A percentile compares a stretch with the other conserved stretches of the same genome.
Evolutionary conservation across 2,329 filamentous ascomycete genomes (phyloP).

Genomic region (Podosphaera xanthii): DNA sequence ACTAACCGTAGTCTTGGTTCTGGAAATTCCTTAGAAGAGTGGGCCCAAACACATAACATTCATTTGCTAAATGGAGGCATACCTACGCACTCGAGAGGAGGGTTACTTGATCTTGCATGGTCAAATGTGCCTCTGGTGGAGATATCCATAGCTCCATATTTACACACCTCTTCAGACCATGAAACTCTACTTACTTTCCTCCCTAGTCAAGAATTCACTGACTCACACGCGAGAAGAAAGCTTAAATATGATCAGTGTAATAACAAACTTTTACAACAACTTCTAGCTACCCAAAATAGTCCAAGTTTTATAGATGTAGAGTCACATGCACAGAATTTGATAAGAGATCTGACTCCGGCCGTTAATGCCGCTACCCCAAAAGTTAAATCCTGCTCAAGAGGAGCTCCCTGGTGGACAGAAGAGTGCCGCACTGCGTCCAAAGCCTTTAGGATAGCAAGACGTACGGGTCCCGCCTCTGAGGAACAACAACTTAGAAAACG

Average conservation of each 20-base stretch:
- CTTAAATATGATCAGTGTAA: background rate
- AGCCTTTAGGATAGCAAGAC: background rate
- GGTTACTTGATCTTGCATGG: background rate
- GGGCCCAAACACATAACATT: background rate
- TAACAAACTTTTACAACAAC: background rate
- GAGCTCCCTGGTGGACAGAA: background rate
- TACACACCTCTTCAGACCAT: background rate
- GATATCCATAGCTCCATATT: background rate
- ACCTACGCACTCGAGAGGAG: background rate
- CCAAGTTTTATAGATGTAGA: background rate
- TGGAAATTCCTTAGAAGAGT: background rate
- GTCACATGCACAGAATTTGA: background rate
- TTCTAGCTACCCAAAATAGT: background rate
- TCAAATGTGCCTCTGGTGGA: no score
- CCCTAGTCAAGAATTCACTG: background rate
- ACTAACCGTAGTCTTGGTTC: background rate
- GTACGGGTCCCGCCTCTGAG: background rate
- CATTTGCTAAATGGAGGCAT: background rate
- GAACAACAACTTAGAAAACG: background rate
- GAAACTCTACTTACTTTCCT: background rate
- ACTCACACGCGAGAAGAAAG: background rate
- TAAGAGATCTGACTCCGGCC: background rate
- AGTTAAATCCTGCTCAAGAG: background rate
- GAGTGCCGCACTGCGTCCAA: background rate
- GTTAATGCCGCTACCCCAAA: background rate